Evolutionary conservation across 768 basidiomycete genomes (phyloP), one percentile per base, ranked within the genome.

Genomic region (Naganishia kalamii): DNA sequence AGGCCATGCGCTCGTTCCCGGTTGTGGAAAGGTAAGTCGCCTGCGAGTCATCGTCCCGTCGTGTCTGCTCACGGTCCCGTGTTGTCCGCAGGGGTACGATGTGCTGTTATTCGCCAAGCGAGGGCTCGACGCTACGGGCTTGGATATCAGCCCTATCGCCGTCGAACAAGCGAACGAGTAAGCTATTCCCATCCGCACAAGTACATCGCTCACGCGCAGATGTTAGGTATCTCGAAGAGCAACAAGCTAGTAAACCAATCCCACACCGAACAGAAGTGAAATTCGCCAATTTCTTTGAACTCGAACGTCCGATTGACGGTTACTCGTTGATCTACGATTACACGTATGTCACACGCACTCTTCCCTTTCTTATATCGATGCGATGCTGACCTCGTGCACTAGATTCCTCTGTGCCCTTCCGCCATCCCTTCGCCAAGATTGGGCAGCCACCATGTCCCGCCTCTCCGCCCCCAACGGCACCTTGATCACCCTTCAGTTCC

Each of bases 381-480:
- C 23, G 29, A 37, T 27, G 11, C 21, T n/a, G n/a, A 30, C 59
- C 21, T 17, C 17, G 10, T 7, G 27, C 4, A 12, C 17, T 50
- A 76, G 75, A n/a, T 76, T 76, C 63, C 67, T 76, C 2, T 76
- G 75, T 46, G 75, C 75, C 25, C 59, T 76, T 5, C 68, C 70
- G 5, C 75, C 73, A 0, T 21, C 29, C 25, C 57, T 73, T 10
- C 67, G 70, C 12, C 12, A 33, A 4, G 30, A 61, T 4, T 76
- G 75, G 75, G 41, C 70, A 6, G 21, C 35, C 13, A 65, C 68
- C 11, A 65, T 73, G 33, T 43, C 57, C 19, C 21, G 49, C 17
- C 65, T 74, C 21, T 43, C 73, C 4, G 41, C 49, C 1, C 47
- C 68, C 3, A 21, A 59, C 10, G 41, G 35, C 0, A 30, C 32